Evolutionary conservation across 257 asterid species (phyloP), one percentile per base, ranked within the genome.

Genomic region (Vinca minor): DNA sequence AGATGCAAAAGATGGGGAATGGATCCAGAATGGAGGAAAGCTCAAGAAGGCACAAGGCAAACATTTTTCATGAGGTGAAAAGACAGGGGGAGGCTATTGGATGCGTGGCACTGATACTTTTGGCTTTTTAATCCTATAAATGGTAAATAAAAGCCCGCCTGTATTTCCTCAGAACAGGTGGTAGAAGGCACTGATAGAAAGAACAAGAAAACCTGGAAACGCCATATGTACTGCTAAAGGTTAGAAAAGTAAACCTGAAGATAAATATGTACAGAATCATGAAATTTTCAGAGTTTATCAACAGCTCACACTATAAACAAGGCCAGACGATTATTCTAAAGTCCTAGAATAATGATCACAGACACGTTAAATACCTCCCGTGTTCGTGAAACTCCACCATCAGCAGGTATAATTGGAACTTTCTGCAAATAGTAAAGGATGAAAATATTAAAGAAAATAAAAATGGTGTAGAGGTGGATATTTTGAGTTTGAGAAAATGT

Each of bases 341-440:
- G 41, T 17, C 44, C n/a, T 59, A 32, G 4, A 58, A 50, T 42
- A 47, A 71, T 45, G 42, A 66, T 23, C 34, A 29, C 26, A 35
- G 17, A 35, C n/a, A 57, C 38, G 47, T 39, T 45, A 65, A 49
- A 66, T 75, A 91, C 98, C 95, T 81, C 81, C 14, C 96, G 85
- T 67, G 61, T 59, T 44, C 64, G 73, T 18, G 79, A 76, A 78
- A 78, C 68, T 29, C 59, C 79, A 65, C 86, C 86, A 75, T 81
- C 86, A 18, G 68, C 83, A 46, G 83, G 83, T 49, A 77, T 62
- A 38, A 81, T 71, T 21, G 86, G 79, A 52, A 81, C 74, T 85
- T 83, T 86, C 98, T 91, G 89, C 74, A 74, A 71, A 69, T 65
- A 65, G 63, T 36, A 75, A 58, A 62, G 59, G 13, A 32, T 36